Evolutionary conservation across 805 yeast species (phyloP), one percentile per base, ranked within the genome.

Genomic region (Kodamaea jinghongensis): DNA sequence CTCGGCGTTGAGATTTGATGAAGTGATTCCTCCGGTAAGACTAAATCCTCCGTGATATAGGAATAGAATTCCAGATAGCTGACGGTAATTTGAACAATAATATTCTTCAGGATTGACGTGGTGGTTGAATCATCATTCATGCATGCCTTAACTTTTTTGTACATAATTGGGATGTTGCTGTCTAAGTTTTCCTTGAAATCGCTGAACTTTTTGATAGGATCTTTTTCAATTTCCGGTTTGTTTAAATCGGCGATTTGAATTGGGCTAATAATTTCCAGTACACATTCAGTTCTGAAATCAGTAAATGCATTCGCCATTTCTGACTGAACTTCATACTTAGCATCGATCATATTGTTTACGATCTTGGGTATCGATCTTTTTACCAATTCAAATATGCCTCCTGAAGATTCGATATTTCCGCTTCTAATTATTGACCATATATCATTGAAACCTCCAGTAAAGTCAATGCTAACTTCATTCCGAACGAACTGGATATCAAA

Each of bases 311-410:
- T 79, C 47, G 90, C 75, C 47, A 90, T 69, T 47, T 84, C 89
- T 16, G 78, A 67, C 49, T 84, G 86, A 30, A 90, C 67, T 56
- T 90, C 97, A 32, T 61, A 60, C 41, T 71, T 69, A 39, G 80
- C 93, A 61, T 90, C 96, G 33, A 82, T 76, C 85, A 83, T 83
- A 55, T 86, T 83, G 50, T 79, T 82, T 10, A 86, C 83, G 10
- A 88, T 87, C 46, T 76, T 80, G 0, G 96, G 96, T 2, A 83
- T 85, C 1, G 86, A 72, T 17, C 81, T 86, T 46, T 76, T 69
- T 2, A 83, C 85, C 26, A 82, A 54, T 34, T 71, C 71, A 38
- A 76, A 52, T 17, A 79, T 54, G 0, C 69, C 67, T 2, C 65
- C 63, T 29, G 55, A 54, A 14, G 50, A 41, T 39, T 46, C 46